Conservation (phyloP, 2,329 filamentous ascomycete genomes). For the Trematosphaeria pertusa region DNA sequence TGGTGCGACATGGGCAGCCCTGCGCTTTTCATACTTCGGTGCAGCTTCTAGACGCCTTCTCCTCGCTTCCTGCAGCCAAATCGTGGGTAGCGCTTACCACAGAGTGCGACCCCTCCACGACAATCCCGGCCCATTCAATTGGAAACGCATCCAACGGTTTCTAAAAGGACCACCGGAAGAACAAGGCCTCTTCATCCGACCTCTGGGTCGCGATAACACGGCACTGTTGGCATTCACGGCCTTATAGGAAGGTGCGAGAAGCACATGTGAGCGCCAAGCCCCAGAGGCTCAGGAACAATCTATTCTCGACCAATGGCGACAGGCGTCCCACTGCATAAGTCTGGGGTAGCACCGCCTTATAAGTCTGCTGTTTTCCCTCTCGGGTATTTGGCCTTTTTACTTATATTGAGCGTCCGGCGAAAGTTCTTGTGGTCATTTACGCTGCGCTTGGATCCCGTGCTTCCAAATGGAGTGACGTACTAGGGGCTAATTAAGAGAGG, state of each 20-base stretch:
- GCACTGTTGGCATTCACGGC: background rate
- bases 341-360: conserved; percentile 4
- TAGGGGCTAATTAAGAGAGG: background rate
- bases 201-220: background rate
- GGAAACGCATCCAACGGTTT: conserved; percentile 3
- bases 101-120: background rate
- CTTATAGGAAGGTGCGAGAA: conserved; percentile 3
- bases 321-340: background rate
- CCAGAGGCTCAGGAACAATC: conserved; percentile 19
- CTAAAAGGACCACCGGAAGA: conserved; percentile 7
- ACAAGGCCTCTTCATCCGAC: conserved; percentile 5
- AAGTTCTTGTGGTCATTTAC: conserved; percentile 4
- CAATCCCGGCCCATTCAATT: background rate
- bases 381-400: conserved; percentile 9
- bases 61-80: background rate
- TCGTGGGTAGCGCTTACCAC: conserved; percentile 1
- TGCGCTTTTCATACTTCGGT: background rate
- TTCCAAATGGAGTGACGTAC: conserved; percentile 9
- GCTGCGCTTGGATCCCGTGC: conserved; percentile 1
- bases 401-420: background rate
- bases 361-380: background rate
- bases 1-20: background rate
- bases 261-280: conserved; percentile 8
- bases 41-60: conserved; percentile 7
- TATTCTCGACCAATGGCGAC: conserved; percentile 7